A percentile compares a stretch with the other conserved stretches of the same genome.
Conservation (phyloP, 768 basidiomycete genomes). For the Phallus indusiatus region DNA sequence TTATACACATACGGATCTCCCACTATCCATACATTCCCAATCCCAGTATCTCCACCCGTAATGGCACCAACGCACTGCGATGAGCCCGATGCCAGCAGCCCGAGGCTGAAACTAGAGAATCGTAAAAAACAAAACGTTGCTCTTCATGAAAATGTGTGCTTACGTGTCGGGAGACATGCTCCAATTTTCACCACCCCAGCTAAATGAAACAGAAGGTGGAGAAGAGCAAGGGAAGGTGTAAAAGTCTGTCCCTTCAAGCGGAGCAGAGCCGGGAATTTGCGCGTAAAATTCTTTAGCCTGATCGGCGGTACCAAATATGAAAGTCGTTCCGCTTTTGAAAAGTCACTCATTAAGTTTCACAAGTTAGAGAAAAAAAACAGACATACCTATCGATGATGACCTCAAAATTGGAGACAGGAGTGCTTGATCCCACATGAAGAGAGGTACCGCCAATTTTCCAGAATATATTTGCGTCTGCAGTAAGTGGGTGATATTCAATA, state of each 20-base stretch:
- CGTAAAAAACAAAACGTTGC: neutral
- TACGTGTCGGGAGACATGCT: neutral
- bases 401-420: constrained; percentile 5
- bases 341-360: neutral
- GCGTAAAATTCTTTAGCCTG: constrained; percentile 17
- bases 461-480: constrained; percentile 8
- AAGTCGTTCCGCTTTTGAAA: constrained; percentile 19
- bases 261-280: constrained; percentile 17
- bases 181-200: constrained; percentile 3
- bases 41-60: constrained; percentile 16
- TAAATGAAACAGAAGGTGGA: neutral
- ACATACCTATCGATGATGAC: constrained; percentile 26
- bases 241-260: constrained; percentile 6
- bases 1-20: constrained; percentile 14
- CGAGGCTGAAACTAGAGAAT: neutral
- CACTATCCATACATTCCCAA: constrained; percentile 19
- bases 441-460: constrained; percentile 12
- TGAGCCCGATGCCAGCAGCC: neutral
- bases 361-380: neutral
- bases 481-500: constrained; percentile 23
- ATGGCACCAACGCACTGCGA: constrained; percentile 21
- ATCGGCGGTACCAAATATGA: constrained; percentile 15
- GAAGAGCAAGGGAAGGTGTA: constrained; percentile 7
- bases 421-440: constrained; percentile 10
- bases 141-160: neutral